Percentiles rank a stretch among this genome's conserved stretches.
These are phyloP conservation scores for Imleria badia DNA, from an alignment of 768 basidiomycete species.

Conservation along the genomic window DNA sequence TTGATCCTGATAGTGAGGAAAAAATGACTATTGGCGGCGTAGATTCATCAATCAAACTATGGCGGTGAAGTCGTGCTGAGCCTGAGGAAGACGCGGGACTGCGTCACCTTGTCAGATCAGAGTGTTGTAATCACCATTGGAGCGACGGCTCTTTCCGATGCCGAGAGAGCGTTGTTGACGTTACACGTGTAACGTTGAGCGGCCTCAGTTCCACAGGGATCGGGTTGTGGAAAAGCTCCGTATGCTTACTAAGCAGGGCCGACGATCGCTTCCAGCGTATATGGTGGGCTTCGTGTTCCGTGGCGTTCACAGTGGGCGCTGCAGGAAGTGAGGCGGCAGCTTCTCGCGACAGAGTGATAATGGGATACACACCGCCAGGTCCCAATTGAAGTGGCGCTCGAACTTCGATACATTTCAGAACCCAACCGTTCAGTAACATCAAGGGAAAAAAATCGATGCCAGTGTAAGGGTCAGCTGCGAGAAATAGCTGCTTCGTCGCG, in stretches of 20 bases:
- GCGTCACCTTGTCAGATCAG: background rate
- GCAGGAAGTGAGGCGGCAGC: background rate
- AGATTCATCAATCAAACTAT: background rate
- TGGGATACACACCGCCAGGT: background rate
- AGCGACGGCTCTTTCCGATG: background rate
- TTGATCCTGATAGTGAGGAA: conserved; percentile 9
- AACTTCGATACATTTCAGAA: conserved; percentile 9
- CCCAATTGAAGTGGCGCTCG: background rate
- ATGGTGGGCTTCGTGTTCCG: background rate
- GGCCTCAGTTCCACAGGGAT: background rate
- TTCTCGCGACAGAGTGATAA: conserved; percentile 3
- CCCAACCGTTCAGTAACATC: background rate
- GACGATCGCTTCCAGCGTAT: conserved; percentile 4
- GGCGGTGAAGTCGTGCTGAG: background rate
- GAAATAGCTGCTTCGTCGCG: background rate
- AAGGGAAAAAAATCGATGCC: background rate
- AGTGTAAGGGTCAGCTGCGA: background rate
- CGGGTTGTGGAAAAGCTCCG: background rate
- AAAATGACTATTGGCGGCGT: background rate
- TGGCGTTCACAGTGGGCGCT: background rate
- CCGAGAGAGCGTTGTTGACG: conserved; percentile 11
- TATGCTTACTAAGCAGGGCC: conserved; percentile 12
- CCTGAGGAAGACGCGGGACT: background rate
- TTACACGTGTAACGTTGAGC: conserved; percentile 33
- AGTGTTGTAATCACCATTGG: conserved; percentile 3